phyloP scores from a whole-genome alignment of 2,329 filamentous ascomycete genomes.

The Fusarium buxicola region DNA sequence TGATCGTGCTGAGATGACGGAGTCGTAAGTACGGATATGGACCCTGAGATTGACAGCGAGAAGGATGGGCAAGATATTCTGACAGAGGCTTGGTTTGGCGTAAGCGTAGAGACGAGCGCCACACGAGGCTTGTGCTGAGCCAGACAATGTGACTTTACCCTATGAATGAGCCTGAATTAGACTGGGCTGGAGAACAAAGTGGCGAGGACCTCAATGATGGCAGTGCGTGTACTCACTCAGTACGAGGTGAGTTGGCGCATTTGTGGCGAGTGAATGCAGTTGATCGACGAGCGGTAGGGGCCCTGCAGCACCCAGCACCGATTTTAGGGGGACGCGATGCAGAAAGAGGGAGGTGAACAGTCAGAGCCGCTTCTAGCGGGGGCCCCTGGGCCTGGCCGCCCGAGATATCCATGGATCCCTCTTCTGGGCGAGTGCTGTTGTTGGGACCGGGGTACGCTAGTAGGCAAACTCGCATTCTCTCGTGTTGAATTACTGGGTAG shows the following conservation, averaged over 20 bases:
- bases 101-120: background rate
- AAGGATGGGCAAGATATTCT: background rate
- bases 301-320: slow-evolving; percentile 10
- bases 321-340: slow-evolving; percentile 23
- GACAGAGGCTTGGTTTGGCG: background rate
- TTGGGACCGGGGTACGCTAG: slow-evolving; percentile 29
- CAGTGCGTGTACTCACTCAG: slow-evolving; percentile 16
- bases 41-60: background rate
- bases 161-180: slow-evolving; percentile 2
- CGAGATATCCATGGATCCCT: slow-evolving; percentile 28
- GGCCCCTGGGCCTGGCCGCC: slow-evolving; percentile 36
- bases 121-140: background rate
- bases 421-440: slow-evolving; percentile 30
- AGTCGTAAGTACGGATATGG: background rate
- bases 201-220: slow-evolving; percentile 14
- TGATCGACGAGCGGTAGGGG: slow-evolving; percentile 8
- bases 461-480: slow-evolving; percentile 21
- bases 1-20: background rate
- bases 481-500: slow-evolving; percentile 21
- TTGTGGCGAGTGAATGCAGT: slow-evolving; percentile 20
- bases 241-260: slow-evolving; percentile 20
- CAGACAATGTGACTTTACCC: background rate
- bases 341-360: slow-evolving; percentile 41
- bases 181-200: slow-evolving; percentile 19
- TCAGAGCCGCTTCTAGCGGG: slow-evolving; percentile 36